Base-by-base conservation (phyloP, 2,329 filamentous ascomycete genomes). In the Colletotrichum siamense region DNA sequence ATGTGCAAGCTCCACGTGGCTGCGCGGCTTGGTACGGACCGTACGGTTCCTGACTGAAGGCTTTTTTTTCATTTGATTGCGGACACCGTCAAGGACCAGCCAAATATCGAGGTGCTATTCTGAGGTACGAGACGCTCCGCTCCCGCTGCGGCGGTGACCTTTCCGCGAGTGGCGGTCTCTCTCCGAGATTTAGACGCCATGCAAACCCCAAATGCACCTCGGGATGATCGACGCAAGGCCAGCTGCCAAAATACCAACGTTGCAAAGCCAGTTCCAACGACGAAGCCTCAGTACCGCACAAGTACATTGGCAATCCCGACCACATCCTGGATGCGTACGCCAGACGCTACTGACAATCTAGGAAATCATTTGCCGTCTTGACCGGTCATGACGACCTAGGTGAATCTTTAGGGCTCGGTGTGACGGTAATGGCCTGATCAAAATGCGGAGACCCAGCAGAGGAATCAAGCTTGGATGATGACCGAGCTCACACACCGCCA, bases 161-260 rank as follows among this genome's bases (percentile, higher is more conserved):
- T 34, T 30, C 72, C 61, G 16, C 15, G 44, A 32, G 24, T 55
- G 62, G 72, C 72, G 68, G 44, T 65, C 44, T 44, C 44, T 22
- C 59, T 71, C 52, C 36, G 28, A 71, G 52, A 49, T 71, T 52
- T 32, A 36, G 36, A 30, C 24, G 49, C 55, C 63, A 75, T 75
- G 39, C 39, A 24, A 59, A 39, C 36, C 69, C 63, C 39, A 30
- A 55, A 63, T 62, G 63, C 73, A 68, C 24, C 55, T 75, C 32
- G 63, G 39, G 36, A 75, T 55, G 52, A 72, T 75, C 73, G 62
- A 62, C 52, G 18, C 72, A 71, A 66, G 34, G 30, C 72, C 67
- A n/a, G 49, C 34, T 52, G 49, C 16, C 62, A 26, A 55, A 36
- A 36, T 16, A 39, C 28, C 24, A 66, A 70, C 24, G n/a, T 36